Evolutionary conservation across 441 rosid species (phyloP).

Genomic region (Gossypium trilobum): DNA sequence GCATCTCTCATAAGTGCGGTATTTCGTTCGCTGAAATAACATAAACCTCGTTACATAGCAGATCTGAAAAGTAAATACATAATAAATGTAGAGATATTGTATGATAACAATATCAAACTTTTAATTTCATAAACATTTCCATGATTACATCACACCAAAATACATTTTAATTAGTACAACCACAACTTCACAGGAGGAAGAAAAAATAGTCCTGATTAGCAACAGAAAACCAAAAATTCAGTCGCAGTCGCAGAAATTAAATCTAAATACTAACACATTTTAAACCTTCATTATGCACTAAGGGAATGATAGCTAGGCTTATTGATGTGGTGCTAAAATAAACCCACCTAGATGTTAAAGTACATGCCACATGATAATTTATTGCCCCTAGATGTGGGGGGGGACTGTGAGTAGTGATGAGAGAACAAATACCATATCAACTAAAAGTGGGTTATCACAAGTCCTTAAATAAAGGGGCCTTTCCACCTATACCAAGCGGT

Average conservation of each 20-base stretch:
- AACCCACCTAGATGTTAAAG: not conserved
- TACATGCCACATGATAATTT: not conserved
- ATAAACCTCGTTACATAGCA: constrained; percentile 15
- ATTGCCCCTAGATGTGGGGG: not conserved
- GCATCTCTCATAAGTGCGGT: constrained; percentile 85
- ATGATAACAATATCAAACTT: not conserved
- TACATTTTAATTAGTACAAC: not conserved
- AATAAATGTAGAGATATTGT: not conserved
- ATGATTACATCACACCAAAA: not conserved
- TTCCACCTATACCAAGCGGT: not conserved
- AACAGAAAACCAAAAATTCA: not conserved
- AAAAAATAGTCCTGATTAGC: not conserved
- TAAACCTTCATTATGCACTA: not conserved
- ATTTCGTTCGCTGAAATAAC: constrained; percentile 62
- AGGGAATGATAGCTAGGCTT: not conserved
- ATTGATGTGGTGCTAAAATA: not conserved
- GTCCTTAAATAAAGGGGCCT: not conserved
- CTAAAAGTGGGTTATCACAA: not conserved
- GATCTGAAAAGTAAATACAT: not conserved
- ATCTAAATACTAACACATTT: not conserved
- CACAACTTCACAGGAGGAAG: not conserved
- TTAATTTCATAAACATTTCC: not conserved
- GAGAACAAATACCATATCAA: not conserved
- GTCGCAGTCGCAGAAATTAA: not conserved
- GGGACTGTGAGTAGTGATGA: not conserved